Evolutionary conservation across 2,329 filamentous ascomycete genomes (phyloP).

Genomic region (Gnomoniopsis smithogilvyi): DNA sequence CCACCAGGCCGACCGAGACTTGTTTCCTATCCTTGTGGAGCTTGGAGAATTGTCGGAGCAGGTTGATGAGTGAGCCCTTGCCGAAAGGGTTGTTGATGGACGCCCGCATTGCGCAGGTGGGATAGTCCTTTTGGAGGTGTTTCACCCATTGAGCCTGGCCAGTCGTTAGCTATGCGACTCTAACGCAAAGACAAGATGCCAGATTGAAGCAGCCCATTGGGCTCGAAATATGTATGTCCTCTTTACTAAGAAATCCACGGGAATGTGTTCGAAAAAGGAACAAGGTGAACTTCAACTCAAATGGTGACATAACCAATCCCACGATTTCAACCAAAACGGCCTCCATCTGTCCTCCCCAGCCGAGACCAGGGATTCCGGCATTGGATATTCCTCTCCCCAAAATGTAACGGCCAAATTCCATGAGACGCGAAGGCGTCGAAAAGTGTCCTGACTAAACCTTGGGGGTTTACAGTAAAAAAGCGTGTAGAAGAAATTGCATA

Average conservation of each 20-base stretch:
- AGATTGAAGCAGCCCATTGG: slow-evolving; percentile 18
- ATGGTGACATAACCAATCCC: slow-evolving; percentile 77
- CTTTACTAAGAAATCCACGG: slow-evolving; percentile 94
- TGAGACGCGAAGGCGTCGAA: slow-evolving; percentile 54
- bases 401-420: slow-evolving; percentile 98
- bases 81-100: slow-evolving; percentile 95
- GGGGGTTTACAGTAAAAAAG: slow-evolving; percentile 35
- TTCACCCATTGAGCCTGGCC: slow-evolving; percentile 91
- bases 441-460: slow-evolving; percentile 87
- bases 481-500: slow-evolving; percentile 13
- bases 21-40: slow-evolving; percentile 91
- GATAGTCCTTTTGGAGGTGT: slow-evolving; percentile 81
- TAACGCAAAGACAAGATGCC: slow-evolving; percentile 14
- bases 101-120: slow-evolving; percentile 91
- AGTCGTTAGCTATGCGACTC: slow-evolving; percentile 26
- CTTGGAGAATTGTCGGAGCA: slow-evolving; percentile 88
- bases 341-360: slow-evolving; percentile 64
- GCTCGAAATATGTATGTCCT: slow-evolving; percentile 67
- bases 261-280: slow-evolving; percentile 50
- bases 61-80: slow-evolving; percentile 88
- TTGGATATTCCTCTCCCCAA: slow-evolving; percentile 85
- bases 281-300: slow-evolving; percentile 93
- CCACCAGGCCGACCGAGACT: slow-evolving; percentile 83
- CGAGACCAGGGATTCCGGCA: slow-evolving; percentile 66
- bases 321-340: slow-evolving; percentile 88